Evolutionary conservation across 768 basidiomycete species (phyloP), one percentile per base, ranked within the genome.

Genomic region (Butyriboletus loyo): DNA sequence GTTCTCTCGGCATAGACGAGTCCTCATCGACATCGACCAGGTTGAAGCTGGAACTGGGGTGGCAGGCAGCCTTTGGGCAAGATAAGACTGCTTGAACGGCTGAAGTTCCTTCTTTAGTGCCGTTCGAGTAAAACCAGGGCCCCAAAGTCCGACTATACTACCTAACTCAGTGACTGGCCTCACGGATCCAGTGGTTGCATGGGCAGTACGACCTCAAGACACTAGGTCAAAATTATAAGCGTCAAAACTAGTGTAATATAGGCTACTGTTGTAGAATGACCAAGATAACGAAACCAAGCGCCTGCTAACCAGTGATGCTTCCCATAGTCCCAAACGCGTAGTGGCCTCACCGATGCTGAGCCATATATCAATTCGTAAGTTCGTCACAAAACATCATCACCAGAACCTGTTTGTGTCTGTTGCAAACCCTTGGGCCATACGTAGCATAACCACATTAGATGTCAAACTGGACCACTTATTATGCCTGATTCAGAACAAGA

Each of bases 401-500:
- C 75, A 75, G 35, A 76, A 71, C 28, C 67, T 66, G 22, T 64
- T 72, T 30, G 68, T 63, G 7, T 67, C 54, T 0, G 71, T 61
- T 7, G 57, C 54, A 0, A 65, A 52, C 25, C 59, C 66, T 35
- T 62, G 58, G 3, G 62, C 62, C 64, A 73, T 68, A 8, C 74
- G 72, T 9, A 76, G 50, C 67, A 75, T 65, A 4, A 74, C 67
- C 13, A 68, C 65, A 46, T 75, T 75, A 3, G 75, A 76, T 5
- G 74, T 76, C 43, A 75, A 39, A 45, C 73, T 76, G 4, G 74
- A 75, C 62, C 72, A 75, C 73, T 75, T 50, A 27, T 47, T 32
- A 19, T n/a, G 8, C 28, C 6, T 8, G 28, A 37, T 40, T 66
- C 22, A 59, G 54, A 32, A 35, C 21, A 8, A 11, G 30, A 27